Base-by-base conservation (phyloP, 768 basidiomycete genomes). In the Mycena kentingensis region DNA sequence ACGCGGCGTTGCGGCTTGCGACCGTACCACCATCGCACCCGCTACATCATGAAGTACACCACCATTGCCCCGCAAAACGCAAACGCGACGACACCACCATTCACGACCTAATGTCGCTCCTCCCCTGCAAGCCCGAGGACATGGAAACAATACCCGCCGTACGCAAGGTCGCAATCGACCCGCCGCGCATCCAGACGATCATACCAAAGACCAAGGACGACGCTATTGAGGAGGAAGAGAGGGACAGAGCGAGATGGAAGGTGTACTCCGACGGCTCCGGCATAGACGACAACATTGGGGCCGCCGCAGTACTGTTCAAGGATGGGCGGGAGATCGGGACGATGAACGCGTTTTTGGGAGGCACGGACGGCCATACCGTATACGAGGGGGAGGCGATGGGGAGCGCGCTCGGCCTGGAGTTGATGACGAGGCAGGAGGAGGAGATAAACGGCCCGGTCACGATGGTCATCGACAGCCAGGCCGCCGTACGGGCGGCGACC, bases 301-400 rank as follows among this genome's bases (percentile, higher is more conserved):
- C 57, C 7, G 59, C 61, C 5, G 62, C 60, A 0, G 57, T 63
- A 19, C 29, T 55, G 10, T 41, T n/a, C 34, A 18, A 43, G 8
- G 43, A 46, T 3, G 58, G 49, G 1, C 28, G 13, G 15, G 18
- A 35, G 19, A 16, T 6, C n/a, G 32, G 27, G 6, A 22, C 31
- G 0, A 5, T 64, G 22, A n/a, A 45, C 1, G 43, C 44, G 15
- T 39, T 57, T 5, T 50, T 67, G 2, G 55, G 63, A 0, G 10
- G n/a, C 3, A 32, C 13, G 1, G 8, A 32, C 5, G 21, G 61
- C 1, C 65, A 68, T 44, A 62, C 63, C 4, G 63, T 64, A 0
- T 64, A 59, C 18, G 63, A 66, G 27, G 60, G 58, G 0, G 67
- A 69, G 36, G 46, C 48, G 5, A 53, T 64, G 2, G 65, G 65